phyloP scores from a whole-genome alignment of 805 yeast genomes.

The Candida tammaniensis region DNA sequence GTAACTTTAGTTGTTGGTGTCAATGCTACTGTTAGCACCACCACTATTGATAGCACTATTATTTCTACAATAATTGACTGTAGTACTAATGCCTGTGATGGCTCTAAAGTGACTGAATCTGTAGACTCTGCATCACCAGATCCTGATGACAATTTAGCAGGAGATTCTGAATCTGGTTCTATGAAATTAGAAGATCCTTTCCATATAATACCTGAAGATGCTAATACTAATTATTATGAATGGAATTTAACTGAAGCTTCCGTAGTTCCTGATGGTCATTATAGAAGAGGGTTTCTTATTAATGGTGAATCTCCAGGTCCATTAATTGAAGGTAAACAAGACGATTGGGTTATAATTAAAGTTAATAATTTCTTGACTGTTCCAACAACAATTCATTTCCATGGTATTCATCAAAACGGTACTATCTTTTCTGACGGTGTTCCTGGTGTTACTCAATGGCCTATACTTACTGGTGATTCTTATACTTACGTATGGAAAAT shows the following conservation, averaged over 20 bases:
- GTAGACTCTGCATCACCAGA: not conserved
- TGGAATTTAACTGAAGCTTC: conserved; percentile 13
- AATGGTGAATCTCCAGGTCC: conserved; percentile 55
- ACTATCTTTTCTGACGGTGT: conserved; percentile 53
- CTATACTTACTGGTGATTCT: conserved; percentile 41
- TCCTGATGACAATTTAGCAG: not conserved
- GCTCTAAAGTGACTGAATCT: too few species aligned
- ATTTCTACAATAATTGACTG: not conserved
- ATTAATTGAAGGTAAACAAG: conserved; percentile 29
- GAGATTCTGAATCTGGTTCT: not conserved
- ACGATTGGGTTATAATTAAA: conserved; percentile 33
- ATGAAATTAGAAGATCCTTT: not conserved
- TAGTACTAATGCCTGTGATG: too few species aligned
- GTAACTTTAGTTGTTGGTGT: not conserved
- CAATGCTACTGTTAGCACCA: not conserved
- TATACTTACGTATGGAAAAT: conserved; percentile 43
- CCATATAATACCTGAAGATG: conserved; percentile 6
- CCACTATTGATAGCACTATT: not conserved
- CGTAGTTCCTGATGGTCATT: conserved; percentile 30
- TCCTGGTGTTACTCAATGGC: conserved; percentile 48
- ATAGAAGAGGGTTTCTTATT: conserved; percentile 30
- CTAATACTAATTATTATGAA: conserved; percentile 7
- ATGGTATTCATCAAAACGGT: conserved; percentile 47
- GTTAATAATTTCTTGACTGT: conserved; percentile 38
- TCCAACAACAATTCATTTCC: conserved; percentile 49